A percentile compares a stretch with the other conserved stretches of the same genome.
These are phyloP conservation scores for Phialophora expanda DNA, from an alignment of 2,329 filamentous ascomycete genomes.

Conservation along the genomic window DNA sequence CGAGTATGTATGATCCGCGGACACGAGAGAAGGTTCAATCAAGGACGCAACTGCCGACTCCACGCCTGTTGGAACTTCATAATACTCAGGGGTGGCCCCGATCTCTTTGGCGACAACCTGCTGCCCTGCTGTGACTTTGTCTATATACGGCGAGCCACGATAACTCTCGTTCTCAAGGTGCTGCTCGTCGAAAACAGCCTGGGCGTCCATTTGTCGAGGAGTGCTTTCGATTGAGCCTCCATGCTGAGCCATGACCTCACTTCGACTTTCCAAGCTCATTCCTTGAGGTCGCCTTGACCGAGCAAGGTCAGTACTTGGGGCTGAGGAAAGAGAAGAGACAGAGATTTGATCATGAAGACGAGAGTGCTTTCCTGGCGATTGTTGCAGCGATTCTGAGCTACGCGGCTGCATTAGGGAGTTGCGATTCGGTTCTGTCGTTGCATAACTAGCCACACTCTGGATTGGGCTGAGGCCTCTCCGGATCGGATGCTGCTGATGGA, in stretches of 20 bases:
- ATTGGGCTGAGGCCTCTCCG: conserved; percentile 82
- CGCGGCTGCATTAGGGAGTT: conserved; percentile 60
- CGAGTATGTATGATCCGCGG: conserved; percentile 45
- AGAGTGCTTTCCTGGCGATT: conserved; percentile 60
- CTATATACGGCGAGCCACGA: conserved; percentile 59
- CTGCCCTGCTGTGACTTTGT: conserved; percentile 67
- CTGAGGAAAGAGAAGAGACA: conserved; percentile 63
- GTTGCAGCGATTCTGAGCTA: conserved; percentile 64
- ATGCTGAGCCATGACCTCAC: conserved; percentile 56
- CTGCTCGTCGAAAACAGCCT: conserved; percentile 55
- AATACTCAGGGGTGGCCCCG: conserved; percentile 75
- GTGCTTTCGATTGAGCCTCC: conserved; percentile 30
- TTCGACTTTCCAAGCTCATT: conserved; percentile 57
- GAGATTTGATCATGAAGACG: conserved; percentile 52
- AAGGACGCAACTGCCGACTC: conserved; percentile 92
- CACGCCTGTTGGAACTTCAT: conserved; percentile 73
- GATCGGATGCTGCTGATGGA: conserved; percentile 68
- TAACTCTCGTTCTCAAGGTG: conserved; percentile 66
- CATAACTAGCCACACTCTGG: conserved; percentile 88
- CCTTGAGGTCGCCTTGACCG: conserved; percentile 57
- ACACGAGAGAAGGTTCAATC: conserved; percentile 80
- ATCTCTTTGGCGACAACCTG: conserved; percentile 73
- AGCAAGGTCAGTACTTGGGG: conserved; percentile 63
- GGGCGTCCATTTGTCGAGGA: conserved; percentile 44
- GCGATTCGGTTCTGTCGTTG: conserved; percentile 66